phyloP scores from a whole-genome alignment of 306 rosid genomes.

The Vicia faba region DNA sequence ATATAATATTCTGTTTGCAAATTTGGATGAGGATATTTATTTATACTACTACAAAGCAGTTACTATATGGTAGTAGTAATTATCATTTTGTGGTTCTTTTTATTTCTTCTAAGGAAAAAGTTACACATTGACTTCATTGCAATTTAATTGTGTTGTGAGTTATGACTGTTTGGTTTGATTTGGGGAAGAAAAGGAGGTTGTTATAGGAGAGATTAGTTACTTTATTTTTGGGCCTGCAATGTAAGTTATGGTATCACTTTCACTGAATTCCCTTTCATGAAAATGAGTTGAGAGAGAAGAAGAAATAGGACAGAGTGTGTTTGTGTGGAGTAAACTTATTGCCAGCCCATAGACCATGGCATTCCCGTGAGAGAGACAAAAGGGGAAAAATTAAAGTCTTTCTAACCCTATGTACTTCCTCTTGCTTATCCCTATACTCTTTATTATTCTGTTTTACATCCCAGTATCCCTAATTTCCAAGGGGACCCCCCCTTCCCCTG shows the following conservation, averaged over 20 bases:
- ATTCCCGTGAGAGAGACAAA: conserved; percentile 85
- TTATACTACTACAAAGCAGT: conserved; percentile 13
- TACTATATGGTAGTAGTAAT: conserved; percentile 23
- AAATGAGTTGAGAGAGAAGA: conserved; percentile 57
- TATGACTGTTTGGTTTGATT: background rate
- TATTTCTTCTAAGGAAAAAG: conserved; percentile 14
- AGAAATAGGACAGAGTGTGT: conserved; percentile 51
- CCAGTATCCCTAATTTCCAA: conserved; percentile 51
- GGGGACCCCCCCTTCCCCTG: conserved; percentile 54
- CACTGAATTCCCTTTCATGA: conserved; percentile 64
- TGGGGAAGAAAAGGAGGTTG: conserved; percentile 32
- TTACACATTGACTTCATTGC: conserved; percentile 1
- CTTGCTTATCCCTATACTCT: conserved; percentile 52
- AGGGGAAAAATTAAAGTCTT: conserved; percentile 42
- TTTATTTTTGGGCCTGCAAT: conserved; percentile 32
- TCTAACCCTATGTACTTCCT: conserved; percentile 49
- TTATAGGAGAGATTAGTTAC: conserved; percentile 28
- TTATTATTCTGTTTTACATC: conserved; percentile 43
- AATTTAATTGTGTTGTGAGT: conserved; percentile 7
- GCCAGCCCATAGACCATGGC: conserved; percentile 90
- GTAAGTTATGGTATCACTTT: conserved; percentile 56
- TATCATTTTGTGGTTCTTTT: conserved; percentile 17
- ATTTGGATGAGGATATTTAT: conserved; percentile 25
- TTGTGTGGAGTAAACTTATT: conserved; percentile 61
- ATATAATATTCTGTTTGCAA: conserved; percentile 30